Evolutionary conservation across 345 rosid species (phyloP), one percentile per base, ranked within the genome.

Genomic region (Ceriops zippeliana): DNA sequence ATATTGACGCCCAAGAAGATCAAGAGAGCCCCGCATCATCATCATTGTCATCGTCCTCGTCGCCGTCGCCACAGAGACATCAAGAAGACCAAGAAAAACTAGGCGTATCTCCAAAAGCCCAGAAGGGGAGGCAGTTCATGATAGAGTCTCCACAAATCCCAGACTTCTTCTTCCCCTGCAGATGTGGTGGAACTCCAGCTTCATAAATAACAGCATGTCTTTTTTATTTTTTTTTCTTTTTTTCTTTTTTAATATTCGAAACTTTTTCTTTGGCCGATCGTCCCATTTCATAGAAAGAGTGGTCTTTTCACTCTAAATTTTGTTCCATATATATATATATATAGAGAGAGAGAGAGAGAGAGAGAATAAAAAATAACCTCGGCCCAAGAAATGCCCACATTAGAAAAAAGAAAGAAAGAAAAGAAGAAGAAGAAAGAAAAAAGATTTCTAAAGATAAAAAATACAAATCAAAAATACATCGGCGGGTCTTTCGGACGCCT

Each of bases 141-240:
- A 69, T 67, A 47, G 73, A 71, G 42, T 75, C 83, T 16, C 75
- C 69, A 24, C 63, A 85, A 82, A 63, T 86, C 89, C 67, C 71
- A 76, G 24, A 86, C 92, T 70, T 89, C 90, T 74, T 91, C 87
- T 69, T 81, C 87, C 4, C 90, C 87, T 15, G 42, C 93, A 77
- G 93, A 89, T 89, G 85, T 83, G 79, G 81, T 83, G 79, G 81
- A 84, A 69, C 76, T 80, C 5, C 69, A 66, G 34, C 19, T 20
- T 4, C 28, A 42, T 27, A 46, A 7, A 65, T 65, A 20, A 62
- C 38, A 56, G 42, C 22, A 20, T 15, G 0, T 6, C 0, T 34
- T 0, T 34, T 34, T 6, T 37, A 22, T 22, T 22, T 22, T 22
- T 22, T 22, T 22, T 22, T 38, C 9, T 5, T 42, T 13, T 42